These are phyloP conservation scores for Paecilomyces variotii DNA, from an alignment of 2,329 filamentous ascomycete genomes.

Conservation along the genomic window DNA sequence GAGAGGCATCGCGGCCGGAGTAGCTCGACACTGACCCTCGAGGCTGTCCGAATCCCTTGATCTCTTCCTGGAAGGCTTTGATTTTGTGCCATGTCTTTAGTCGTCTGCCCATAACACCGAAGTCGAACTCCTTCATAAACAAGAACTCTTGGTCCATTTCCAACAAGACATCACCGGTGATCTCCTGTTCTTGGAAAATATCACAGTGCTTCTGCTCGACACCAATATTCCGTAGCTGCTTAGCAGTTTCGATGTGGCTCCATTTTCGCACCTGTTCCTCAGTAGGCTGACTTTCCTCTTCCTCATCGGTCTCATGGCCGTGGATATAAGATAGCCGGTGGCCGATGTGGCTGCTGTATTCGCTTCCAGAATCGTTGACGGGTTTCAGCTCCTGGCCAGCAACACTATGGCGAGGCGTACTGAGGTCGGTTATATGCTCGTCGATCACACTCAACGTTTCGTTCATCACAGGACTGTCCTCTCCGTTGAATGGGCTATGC, in stretches of 20 bases:
- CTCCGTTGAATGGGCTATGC: conserved; percentile 42
- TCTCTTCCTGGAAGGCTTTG: conserved; percentile 81
- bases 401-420: conserved; percentile 50
- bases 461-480: conserved; percentile 74
- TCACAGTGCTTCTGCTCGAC: conserved; percentile 88
- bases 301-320: conserved; percentile 90
- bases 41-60: conserved; percentile 51
- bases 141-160: conserved; percentile 94
- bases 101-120: conserved; percentile 81
- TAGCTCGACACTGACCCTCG: conserved; percentile 32
- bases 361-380: conserved; percentile 73
- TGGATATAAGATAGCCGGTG: conserved; percentile 84
- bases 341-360: conserved; percentile 74
- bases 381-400: conserved; percentile 43
- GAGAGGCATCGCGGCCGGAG: conserved; percentile 32
- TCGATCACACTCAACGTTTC: conserved; percentile 94
- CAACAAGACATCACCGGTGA: conserved; percentile 83
- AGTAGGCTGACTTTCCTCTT: conserved; percentile 65
- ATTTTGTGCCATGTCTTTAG: conserved; percentile 97
- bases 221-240: conserved; percentile 76
- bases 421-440: conserved; percentile 89
- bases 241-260: conserved; percentile 74
- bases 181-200: conserved; percentile 92
- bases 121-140: conserved; percentile 90
- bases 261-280: conserved; percentile 69